Evolutionary conservation across 139 green algal species (phyloP).

Genomic region (Eudorina sp.): DNA sequence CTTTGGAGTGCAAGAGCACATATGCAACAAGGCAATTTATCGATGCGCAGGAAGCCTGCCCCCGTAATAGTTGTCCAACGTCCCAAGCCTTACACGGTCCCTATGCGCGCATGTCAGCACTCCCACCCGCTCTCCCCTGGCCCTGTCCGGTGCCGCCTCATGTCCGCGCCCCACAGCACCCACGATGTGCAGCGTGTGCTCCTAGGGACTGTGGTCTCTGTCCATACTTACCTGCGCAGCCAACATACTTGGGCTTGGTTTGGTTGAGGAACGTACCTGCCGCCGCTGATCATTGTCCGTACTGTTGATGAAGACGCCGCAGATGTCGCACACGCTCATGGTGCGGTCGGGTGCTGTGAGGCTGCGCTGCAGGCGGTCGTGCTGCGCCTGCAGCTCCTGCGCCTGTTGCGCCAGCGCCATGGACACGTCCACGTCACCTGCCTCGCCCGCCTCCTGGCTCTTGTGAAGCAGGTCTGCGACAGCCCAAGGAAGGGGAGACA

Average conservation of each 20-base stretch:
- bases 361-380: constrained; percentile 71
- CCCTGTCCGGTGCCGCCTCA: no score
- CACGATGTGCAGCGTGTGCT: no score
- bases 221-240: constrained; percentile 41
- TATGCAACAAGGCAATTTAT: no score
- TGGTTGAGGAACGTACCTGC: constrained; percentile 54
- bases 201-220: no score
- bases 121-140: no score
- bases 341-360: constrained; percentile 77
- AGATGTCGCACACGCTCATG: constrained; percentile 91
- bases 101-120: no score
- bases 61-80: no score
- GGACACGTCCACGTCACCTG: constrained; percentile 85
- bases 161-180: no score
- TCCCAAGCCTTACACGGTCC: no score
- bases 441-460: constrained; percentile 77
- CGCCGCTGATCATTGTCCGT: constrained; percentile 85
- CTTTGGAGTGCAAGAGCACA: no score
- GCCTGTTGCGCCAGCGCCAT: constrained; percentile 77
- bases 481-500: no score
- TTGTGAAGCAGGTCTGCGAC: constrained; percentile 69
- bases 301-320: constrained; percentile 90
- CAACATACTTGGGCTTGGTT: constrained; percentile 23
- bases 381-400: constrained; percentile 72
- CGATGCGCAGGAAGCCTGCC: no score